A percentile compares a stretch with the other conserved stretches of the same genome.
phyloP scores from a whole-genome alignment of 1,139 yeast species.

The Scheffersomyces cryptocercus region DNA sequence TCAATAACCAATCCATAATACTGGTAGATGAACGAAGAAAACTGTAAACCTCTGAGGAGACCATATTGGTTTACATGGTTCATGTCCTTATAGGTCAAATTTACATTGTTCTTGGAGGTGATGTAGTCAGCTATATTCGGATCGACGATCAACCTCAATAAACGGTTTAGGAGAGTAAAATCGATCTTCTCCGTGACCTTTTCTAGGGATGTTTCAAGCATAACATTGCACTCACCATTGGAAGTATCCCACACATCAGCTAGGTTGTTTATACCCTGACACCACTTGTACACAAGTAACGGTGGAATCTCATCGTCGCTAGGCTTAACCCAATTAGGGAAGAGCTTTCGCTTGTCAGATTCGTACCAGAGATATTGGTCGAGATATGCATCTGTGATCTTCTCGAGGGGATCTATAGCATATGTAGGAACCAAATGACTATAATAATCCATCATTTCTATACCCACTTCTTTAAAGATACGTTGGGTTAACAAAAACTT shows the following conservation, averaged over 20 bases:
- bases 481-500: slow-evolving; percentile 83
- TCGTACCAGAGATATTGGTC: slow-evolving; percentile 98
- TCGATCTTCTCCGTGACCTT: slow-evolving; percentile 85
- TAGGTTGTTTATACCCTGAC: slow-evolving; percentile 87
- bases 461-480: slow-evolving; percentile 83
- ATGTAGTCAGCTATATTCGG: slow-evolving; percentile 93
- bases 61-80: slow-evolving; percentile 90
- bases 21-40: slow-evolving; percentile 86
- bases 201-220: slow-evolving; percentile 72
- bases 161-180: slow-evolving; percentile 78
- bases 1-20: slow-evolving; percentile 87
- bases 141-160: slow-evolving; percentile 79
- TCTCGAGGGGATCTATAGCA: slow-evolving; percentile 86
- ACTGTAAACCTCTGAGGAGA: slow-evolving; percentile 82
- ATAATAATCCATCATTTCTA: slow-evolving; percentile 92
- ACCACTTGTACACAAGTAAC: slow-evolving; percentile 87
- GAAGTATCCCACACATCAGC: slow-evolving; percentile 75
- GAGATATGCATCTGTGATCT: slow-evolving; percentile 92
- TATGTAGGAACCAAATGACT: slow-evolving; percentile 84
- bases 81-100: slow-evolving; percentile 90
- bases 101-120: slow-evolving; percentile 86
- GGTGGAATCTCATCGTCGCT: slow-evolving; percentile 95
- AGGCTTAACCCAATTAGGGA: slow-evolving; percentile 97
- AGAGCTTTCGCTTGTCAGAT: slow-evolving; percentile 80
- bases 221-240: slow-evolving; percentile 78